These are phyloP conservation scores for Beta macrorhiza DNA, from an alignment of 179 eudicot genomes.

Conservation along the genomic window DNA sequence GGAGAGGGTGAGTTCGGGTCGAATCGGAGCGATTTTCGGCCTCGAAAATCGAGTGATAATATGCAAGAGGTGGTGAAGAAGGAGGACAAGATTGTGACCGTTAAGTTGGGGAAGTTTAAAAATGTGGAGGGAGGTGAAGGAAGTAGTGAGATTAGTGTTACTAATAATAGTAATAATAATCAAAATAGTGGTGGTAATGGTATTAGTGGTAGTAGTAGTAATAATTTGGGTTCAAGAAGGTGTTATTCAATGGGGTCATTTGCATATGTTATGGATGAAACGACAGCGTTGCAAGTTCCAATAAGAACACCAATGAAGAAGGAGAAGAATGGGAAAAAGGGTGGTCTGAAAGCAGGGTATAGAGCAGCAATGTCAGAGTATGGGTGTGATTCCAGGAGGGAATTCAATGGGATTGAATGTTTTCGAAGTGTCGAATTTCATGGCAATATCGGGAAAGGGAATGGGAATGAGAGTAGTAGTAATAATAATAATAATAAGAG, in stretches of 20 bases:
- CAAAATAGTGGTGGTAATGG: neutral
- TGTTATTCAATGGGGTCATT: slow-evolving; percentile 94
- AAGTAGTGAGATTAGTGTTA: slow-evolving; percentile 24
- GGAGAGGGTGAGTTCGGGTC: slow-evolving; percentile 35
- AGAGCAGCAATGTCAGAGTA: slow-evolving; percentile 70
- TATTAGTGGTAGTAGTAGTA: slow-evolving; percentile 13
- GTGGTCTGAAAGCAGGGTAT: slow-evolving; percentile 39
- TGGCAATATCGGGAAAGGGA: neutral
- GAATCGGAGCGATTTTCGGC: slow-evolving; percentile 6
- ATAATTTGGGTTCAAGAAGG: slow-evolving; percentile 57
- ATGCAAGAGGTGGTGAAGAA: neutral
- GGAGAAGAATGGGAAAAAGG: slow-evolving; percentile 37
- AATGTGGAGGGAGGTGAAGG: slow-evolving; percentile 60
- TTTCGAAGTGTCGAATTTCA: slow-evolving; percentile 18
- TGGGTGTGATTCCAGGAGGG: slow-evolving; percentile 59
- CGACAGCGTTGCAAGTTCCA: slow-evolving; percentile 60
- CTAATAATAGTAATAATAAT: neutral
- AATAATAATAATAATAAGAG: neutral
- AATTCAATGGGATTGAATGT: slow-evolving; percentile 37
- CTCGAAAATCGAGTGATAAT: slow-evolving; percentile 35
- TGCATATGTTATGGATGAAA: slow-evolving; percentile 80
- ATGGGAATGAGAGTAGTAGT: slow-evolving; percentile 26
- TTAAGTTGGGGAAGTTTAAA: slow-evolving; percentile 75
- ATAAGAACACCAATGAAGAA: slow-evolving; percentile 60
- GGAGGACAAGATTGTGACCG: slow-evolving; percentile 49